Conservation (phyloP, 345 rosid species). For the Hibiscus trionum region DNA sequence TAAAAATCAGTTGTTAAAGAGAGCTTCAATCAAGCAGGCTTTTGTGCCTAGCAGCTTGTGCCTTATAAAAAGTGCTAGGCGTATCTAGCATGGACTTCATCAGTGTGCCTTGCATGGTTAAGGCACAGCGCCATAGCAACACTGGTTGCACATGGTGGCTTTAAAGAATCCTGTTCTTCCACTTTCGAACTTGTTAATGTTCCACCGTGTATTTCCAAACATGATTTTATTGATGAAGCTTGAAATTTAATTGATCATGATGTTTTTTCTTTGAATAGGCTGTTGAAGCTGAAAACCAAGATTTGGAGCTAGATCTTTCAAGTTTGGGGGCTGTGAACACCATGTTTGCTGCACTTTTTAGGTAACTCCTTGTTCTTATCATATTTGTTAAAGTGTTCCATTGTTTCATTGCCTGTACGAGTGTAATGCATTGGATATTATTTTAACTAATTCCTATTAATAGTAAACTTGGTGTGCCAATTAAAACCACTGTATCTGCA, state of each 20-base stretch:
- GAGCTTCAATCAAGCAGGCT: too few species aligned
- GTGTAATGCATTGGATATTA: background rate
- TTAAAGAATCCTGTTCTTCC: background rate
- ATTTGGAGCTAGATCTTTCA: constrained; percentile 89
- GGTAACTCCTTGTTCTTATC: constrained; percentile 30
- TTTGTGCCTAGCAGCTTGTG: too few species aligned
- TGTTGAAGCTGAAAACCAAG: constrained; percentile 66
- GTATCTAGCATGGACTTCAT: too few species aligned
- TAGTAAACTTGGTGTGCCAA: constrained; percentile 98
- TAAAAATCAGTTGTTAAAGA: too few species aligned
- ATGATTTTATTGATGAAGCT: background rate
- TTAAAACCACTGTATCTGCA: constrained; percentile 95
- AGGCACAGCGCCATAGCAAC: too few species aligned
- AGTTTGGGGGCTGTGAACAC: constrained; percentile 94
- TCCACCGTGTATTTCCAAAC: background rate
- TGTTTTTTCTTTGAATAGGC: constrained; percentile 39
- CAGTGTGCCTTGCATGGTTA: too few species aligned
- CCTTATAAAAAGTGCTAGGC: too few species aligned
- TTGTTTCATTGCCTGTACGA: background rate
- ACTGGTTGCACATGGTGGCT: background rate
- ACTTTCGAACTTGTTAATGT: background rate
- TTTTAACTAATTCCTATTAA: background rate
- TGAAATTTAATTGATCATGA: constrained; percentile 10
- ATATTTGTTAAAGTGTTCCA: background rate
- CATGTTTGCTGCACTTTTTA: constrained; percentile 89